A percentile compares a stretch with the other conserved stretches of the same genome.
phyloP scores from a whole-genome alignment of 768 basidiomycete genomes.

The Lyophyllum decastes region DNA sequence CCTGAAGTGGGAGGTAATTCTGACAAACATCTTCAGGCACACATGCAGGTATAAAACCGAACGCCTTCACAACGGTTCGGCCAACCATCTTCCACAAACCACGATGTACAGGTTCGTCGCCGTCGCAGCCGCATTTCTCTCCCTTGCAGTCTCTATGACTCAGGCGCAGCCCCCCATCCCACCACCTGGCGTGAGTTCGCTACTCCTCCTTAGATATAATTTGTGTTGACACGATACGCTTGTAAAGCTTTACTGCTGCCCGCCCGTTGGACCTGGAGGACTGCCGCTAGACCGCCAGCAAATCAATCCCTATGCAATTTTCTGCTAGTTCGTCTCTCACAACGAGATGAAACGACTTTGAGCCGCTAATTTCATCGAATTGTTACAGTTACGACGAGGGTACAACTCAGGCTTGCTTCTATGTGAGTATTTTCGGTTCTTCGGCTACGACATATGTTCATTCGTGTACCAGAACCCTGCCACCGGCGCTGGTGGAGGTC shows the following conservation, averaged over 20 bases:
- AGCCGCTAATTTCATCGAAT: neutral
- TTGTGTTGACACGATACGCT: neutral
- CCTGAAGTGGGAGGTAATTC: neutral
- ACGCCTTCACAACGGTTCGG: neutral
- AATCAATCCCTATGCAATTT: conserved; percentile 15
- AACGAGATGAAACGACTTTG: too few relatives aligned
- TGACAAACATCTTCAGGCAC: neutral
- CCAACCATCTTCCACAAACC: neutral
- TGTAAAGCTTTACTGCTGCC: conserved; percentile 17
- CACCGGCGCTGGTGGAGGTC: conserved; percentile 13
- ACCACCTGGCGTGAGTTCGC: conserved; percentile 2
- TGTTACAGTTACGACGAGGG: conserved; percentile 8
- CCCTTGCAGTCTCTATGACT: neutral
- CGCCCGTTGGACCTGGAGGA: conserved; percentile 16
- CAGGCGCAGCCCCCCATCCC: conserved; percentile 7
- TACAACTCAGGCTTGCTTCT: conserved; percentile 14
- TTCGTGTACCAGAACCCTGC: conserved; percentile 10
- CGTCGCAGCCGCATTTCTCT: neutral
- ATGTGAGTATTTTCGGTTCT: conserved; percentile 5
- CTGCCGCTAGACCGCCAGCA: conserved; percentile 18
- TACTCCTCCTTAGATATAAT: too few relatives aligned
- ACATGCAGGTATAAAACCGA: neutral
- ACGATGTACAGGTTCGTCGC: neutral
- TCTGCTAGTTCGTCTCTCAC: conserved; percentile 18
- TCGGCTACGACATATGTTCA: neutral